Conservation (phyloP, 2,329 filamentous ascomycete genomes). For the Ophiognomonia clavigignenti-juglandacearum region DNA sequence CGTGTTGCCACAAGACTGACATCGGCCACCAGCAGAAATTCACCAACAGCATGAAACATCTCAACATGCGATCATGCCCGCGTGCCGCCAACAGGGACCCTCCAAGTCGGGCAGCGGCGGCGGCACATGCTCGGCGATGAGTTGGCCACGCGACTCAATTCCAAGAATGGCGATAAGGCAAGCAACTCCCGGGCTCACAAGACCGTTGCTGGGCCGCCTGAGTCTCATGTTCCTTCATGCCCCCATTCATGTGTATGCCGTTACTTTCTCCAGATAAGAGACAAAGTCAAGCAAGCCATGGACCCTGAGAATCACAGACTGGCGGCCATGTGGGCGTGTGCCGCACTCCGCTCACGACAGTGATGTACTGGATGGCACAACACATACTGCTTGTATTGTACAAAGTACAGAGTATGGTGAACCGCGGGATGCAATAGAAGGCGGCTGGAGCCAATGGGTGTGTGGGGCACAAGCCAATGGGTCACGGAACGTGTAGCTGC, state of each 20-base stretch:
- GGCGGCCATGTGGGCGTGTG: too few relatives aligned
- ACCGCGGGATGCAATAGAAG: background rate
- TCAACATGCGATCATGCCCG: background rate
- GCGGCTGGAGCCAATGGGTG: background rate
- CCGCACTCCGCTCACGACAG: too few relatives aligned
- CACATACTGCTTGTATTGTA: background rate
- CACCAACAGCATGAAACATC: background rate
- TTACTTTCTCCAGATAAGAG: too few relatives aligned
- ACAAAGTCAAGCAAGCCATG: too few relatives aligned
- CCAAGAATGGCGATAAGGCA: constrained; percentile 1
- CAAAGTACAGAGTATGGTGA: background rate
- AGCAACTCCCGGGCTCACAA: background rate
- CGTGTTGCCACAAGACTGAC: too few relatives aligned
- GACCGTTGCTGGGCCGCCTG: background rate
- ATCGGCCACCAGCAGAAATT: too few relatives aligned
- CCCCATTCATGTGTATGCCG: too few relatives aligned
- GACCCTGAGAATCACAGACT: too few relatives aligned
- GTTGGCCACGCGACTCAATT: constrained; percentile 6
- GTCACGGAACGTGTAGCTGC: constrained; percentile 8
- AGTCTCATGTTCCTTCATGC: constrained; percentile 4
- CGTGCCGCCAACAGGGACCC: background rate
- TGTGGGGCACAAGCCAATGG: background rate
- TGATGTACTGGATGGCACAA: background rate
- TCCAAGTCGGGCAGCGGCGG: too few relatives aligned
- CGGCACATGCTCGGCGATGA: background rate